Base-by-base conservation (phyloP, 2,329 filamentous ascomycete genomes). In the Plectosphaerella sp. region DNA sequence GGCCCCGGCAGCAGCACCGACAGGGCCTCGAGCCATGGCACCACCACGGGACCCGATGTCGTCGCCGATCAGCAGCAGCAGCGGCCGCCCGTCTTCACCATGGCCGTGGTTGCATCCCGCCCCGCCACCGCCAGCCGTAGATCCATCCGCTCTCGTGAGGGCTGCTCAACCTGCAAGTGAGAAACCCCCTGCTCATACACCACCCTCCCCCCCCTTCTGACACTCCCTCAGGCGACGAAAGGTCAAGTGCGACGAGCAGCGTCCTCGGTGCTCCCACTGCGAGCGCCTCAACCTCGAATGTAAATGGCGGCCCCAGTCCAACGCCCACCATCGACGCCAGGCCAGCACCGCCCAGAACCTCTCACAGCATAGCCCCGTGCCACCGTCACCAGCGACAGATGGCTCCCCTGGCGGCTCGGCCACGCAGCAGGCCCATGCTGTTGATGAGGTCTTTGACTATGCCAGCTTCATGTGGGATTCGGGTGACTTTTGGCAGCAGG, bases 161-260 rank as follows among this genome's bases (percentile, higher is more conserved):
- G 73, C 52, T 77, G 74, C 64, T 66, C 77, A 62, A 77, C 73
- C 25, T 78, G 74, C 64, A 72, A 71, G 70, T 73, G 63, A 42
- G 67, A 22, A 22, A 66, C 36, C 49, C 39, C 33, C 48, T 33
- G 16, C 15, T 25, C 24, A 18, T 37, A 16, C 10, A 14, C 18
- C 45, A 41, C 50, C 54, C 24, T 37, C 28, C 37, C 9, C 11
- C 3, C 22, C 22, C 5, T 22, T 14, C 14, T 15, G 33, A 37
- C 25, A 22, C 56, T 57, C 28, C 55, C 52, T 16, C 52, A 77
- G 75, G 55, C 74, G 76, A 37, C 70, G 76, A 54, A 81, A 80
- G 64, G 79, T 79, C 57, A 73, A 77, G 57, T 82, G 78, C 61
- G 76, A 80, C 58, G 77, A 81, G 64, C 71, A 73, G 55, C 71